Conservation (phyloP, 495 filamentous ascomycete species). For the Penicillium fimorum region DNA sequence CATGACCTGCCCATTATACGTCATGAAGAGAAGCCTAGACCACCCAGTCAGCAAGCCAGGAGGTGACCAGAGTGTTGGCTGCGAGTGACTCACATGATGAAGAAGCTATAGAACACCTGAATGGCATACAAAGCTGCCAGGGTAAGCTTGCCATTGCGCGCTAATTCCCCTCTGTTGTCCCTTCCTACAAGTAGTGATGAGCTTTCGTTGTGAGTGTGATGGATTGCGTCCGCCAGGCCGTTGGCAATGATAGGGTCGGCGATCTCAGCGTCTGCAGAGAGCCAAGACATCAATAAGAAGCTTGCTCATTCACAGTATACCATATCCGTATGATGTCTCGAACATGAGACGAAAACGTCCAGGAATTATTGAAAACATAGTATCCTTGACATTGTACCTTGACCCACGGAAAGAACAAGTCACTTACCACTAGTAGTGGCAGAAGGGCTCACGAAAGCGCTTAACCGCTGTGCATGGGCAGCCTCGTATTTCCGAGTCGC, state of each 20-base stretch:
- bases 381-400: slow-evolving; percentile 1
- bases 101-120: slow-evolving; percentile 98
- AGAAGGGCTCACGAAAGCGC: slow-evolving; percentile 40
- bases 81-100: slow-evolving; percentile 83
- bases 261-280: slow-evolving; percentile 48
- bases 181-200: slow-evolving; percentile 71
- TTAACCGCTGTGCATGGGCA: slow-evolving; percentile 48
- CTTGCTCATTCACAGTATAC: slow-evolving; percentile 20
- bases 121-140: slow-evolving; percentile 84
- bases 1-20: slow-evolving; percentile 98
- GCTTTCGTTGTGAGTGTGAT: slow-evolving; percentile 51
- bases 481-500: slow-evolving; percentile 72
- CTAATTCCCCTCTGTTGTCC: slow-evolving; percentile 43
- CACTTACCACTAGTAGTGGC: slow-evolving; percentile 50
- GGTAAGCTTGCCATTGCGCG: slow-evolving; percentile 63
- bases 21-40: slow-evolving; percentile 95
- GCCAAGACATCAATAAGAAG: slow-evolving; percentile 36
- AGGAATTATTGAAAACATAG: background rate
- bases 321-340: slow-evolving; percentile 9
- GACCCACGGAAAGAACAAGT: slow-evolving; percentile 21
- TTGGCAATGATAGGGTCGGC: slow-evolving; percentile 33
- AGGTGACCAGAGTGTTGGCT: background rate
- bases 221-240: slow-evolving; percentile 19
- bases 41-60: slow-evolving; percentile 7
- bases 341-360: background rate